Conservation (phyloP, 139 green algal genomes). For the Haematococcus lacustris region DNA sequence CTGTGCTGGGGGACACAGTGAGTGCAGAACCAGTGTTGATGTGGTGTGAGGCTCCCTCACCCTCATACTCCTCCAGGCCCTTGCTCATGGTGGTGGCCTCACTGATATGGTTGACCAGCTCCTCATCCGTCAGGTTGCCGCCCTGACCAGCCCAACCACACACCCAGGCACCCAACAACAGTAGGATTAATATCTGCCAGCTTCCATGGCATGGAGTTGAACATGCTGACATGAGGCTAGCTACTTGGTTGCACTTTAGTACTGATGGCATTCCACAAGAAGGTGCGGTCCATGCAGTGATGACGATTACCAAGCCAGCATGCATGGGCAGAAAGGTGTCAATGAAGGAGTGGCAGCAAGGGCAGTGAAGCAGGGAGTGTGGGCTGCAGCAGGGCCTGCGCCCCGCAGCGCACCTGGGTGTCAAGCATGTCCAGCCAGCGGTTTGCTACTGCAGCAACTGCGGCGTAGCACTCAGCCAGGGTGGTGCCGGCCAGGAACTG, state of each 20-base stretch:
- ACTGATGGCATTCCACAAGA: not conserved
- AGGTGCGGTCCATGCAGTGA: too few relatives aligned
- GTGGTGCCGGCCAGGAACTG: conserved; percentile 82
- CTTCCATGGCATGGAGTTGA: not conserved
- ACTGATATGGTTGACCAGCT: conserved; percentile 89
- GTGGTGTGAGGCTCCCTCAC: too few relatives aligned
- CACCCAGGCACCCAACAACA: not conserved
- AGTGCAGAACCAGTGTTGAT: too few relatives aligned
- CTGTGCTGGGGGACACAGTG: too few relatives aligned
- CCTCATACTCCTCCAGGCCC: conserved; percentile 88
- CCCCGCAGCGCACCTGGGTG: conserved; percentile 51
- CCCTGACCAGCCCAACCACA: conserved; percentile 28
- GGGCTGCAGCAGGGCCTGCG: not conserved
- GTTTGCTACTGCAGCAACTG: conserved; percentile 88
- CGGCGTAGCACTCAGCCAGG: conserved; percentile 84
- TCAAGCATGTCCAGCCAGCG: conserved; percentile 96
- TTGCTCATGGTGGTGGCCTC: conserved; percentile 95
- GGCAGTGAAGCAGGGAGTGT: not conserved
- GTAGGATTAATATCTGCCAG: not conserved
- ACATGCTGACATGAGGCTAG: not conserved
- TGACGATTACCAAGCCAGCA: too few relatives aligned
- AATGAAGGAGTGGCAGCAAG: not conserved
- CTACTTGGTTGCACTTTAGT: not conserved
- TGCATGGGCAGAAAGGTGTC: too few relatives aligned
- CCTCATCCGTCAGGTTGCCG: conserved; percentile 74